Conservation (phyloP, 495 filamentous ascomycete species). For the Penicillium argentinense region DNA sequence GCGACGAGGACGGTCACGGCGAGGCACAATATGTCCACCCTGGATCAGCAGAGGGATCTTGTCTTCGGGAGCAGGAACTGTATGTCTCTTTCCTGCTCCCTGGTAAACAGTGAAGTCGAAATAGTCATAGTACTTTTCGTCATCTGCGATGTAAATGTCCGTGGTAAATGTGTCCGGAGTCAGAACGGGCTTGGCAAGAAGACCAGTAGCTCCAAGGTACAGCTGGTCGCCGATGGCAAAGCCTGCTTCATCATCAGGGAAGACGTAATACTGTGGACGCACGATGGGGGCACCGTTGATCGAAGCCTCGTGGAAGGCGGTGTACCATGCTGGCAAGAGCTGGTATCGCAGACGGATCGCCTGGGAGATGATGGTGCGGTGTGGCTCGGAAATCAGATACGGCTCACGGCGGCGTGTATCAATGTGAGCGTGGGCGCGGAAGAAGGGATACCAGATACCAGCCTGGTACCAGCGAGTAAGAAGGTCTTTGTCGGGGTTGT, state of each 20-base stretch:
- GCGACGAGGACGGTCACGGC: slow-evolving; percentile 82
- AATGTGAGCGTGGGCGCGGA: slow-evolving; percentile 97
- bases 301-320: slow-evolving; percentile 87
- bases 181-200: slow-evolving; percentile 86
- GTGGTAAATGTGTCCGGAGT: slow-evolving; percentile 68
- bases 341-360: slow-evolving; percentile 87
- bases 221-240: slow-evolving; percentile 91
- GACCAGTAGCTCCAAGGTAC: slow-evolving; percentile 81
- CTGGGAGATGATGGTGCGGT: slow-evolving; percentile 80
- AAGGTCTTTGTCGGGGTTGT: slow-evolving; percentile 89
- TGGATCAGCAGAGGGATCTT: slow-evolving; percentile 87
- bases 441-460: slow-evolving; percentile 97
- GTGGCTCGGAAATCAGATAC: slow-evolving; percentile 81
- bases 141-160: slow-evolving; percentile 83
- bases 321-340: slow-evolving; percentile 93
- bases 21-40: slow-evolving; percentile 86
- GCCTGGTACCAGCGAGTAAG: slow-evolving; percentile 94
- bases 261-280: slow-evolving; percentile 86
- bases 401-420: slow-evolving; percentile 93
- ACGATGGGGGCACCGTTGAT: slow-evolving; percentile 83
- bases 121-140: slow-evolving; percentile 91
- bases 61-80: slow-evolving; percentile 73
- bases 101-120: slow-evolving; percentile 76
- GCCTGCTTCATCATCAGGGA: slow-evolving; percentile 81
- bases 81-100: slow-evolving; percentile 65